Conservation (phyloP, 225 moss, liverwort and hornwort genomes). For the Physcomitrellopsis africana region DNA sequence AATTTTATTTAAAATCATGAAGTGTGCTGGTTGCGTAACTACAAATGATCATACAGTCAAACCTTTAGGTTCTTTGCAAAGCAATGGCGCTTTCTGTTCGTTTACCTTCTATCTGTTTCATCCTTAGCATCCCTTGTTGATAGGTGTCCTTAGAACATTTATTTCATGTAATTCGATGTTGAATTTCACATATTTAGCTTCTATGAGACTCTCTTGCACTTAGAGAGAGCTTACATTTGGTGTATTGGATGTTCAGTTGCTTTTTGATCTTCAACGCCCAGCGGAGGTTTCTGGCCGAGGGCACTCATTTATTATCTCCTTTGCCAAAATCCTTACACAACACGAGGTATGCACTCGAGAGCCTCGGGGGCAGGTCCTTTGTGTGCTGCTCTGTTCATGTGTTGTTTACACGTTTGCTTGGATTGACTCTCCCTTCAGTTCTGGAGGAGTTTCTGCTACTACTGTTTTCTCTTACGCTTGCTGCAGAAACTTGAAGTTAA, state of each 20-base stretch:
- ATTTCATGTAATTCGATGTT: neutral
- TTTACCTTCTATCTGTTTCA: neutral
- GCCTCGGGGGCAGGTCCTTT: slow-evolving; percentile 7
- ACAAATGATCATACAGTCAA: neutral
- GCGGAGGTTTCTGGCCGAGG: slow-evolving; percentile 93
- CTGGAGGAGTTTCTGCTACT: neutral
- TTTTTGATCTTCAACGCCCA: slow-evolving; percentile 80
- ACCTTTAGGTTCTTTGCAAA: neutral
- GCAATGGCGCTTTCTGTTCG: neutral
- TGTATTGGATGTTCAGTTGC: slow-evolving; percentile 46
- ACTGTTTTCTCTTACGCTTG: slow-evolving; percentile 12
- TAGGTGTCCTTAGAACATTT: neutral
- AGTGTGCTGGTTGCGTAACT: neutral
- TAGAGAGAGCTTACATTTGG: slow-evolving; percentile 20
- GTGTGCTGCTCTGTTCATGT: slow-evolving; percentile 16
- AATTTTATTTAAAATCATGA: slow-evolving; percentile 1
- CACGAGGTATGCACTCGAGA: slow-evolving; percentile 67
- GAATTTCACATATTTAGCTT: slow-evolving; percentile 2
- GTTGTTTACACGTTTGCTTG: slow-evolving; percentile 17
- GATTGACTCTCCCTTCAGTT: slow-evolving; percentile 18
- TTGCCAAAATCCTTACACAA: slow-evolving; percentile 83
- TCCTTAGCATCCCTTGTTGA: slow-evolving; percentile 12
- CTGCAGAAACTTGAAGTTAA: slow-evolving; percentile 7
- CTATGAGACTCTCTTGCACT: slow-evolving; percentile 11
- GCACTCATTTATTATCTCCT: slow-evolving; percentile 79